Base-by-base conservation (phyloP, 257 asterid genomes). In the Solanum sitiens region DNA sequence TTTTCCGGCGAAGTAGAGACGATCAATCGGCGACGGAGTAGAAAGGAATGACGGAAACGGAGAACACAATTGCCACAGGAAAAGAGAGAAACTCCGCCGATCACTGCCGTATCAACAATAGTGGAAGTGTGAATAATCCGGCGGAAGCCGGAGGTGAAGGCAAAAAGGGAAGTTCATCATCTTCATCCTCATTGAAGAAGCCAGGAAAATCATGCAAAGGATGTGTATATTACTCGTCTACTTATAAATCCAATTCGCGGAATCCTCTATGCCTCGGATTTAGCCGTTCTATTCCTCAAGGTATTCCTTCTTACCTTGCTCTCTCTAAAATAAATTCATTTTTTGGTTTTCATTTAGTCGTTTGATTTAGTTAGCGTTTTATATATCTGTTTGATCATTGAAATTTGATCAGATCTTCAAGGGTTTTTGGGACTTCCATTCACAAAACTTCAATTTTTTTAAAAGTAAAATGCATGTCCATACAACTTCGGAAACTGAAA, bases 201-300 rank as follows among this genome's bases (percentile, higher is more conserved):
- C 86, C 89, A 89, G 98, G 93, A 11, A 96, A 92, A 87, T 94
- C 98, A 13, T 95, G 98, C 93, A 95, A 93, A 88, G 99, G 99
- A 4, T 92, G 95, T 88, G 88, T 95, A 2, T 96, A 94, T 87
- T 96, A 94, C 87, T 95, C 99, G 14, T 94, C 98, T 2, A 88
- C 87, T 70, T 83, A 91, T 90, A 93, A 92, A 90, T 87, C 98
- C 89, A 89, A 89, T 88, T 93, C 96, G 35, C 91, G 92, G 65
- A 94, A 93, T 27, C 98, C 99, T 90, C 91, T 93, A 18, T 96
- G 99, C 89, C 93, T 96, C 44, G 99, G 99, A 56, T 73, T 95
- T 86, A 76, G 95, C 86, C 95, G 95, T 83, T 93, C 99, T 56
- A 92, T 95, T 86, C 94, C 98, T 61, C 88, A 84, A 40, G 98